A percentile compares a stretch with the other conserved stretches of the same genome.
These are phyloP conservation scores for Pochonia chlamydosporia DNA, from an alignment of 2,329 filamentous ascomycete genomes.

Conservation along the genomic window DNA sequence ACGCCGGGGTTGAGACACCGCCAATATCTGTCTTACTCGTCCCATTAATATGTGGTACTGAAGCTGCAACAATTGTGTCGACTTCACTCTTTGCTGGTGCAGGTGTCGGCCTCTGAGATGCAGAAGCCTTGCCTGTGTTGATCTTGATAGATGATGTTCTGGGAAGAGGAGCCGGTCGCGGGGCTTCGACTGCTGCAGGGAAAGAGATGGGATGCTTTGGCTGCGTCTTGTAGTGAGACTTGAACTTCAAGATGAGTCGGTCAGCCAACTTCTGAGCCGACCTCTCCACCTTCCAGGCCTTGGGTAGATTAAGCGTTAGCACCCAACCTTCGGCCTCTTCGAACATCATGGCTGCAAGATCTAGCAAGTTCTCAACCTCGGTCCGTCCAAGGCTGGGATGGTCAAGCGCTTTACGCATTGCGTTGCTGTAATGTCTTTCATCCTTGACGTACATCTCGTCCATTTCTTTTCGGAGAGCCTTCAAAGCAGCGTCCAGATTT, in stretches of 20 bases:
- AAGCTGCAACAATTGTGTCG: conserved; percentile 7
- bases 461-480: conserved; percentile 37
- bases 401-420: conserved; percentile 38
- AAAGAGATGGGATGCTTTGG: conserved; percentile 22
- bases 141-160: conserved; percentile 34
- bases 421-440: conserved; percentile 32
- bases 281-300: conserved; percentile 34
- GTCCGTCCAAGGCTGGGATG: conserved; percentile 31
- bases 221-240: conserved; percentile 30
- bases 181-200: conserved; percentile 18
- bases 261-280: conserved; percentile 28
- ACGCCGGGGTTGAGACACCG: conserved; percentile 14
- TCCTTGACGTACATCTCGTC: conserved; percentile 33
- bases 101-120: conserved; percentile 13
- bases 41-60: conserved; percentile 2
- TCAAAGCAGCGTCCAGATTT: conserved; percentile 52
- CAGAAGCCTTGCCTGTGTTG: conserved; percentile 27
- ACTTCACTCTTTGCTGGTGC: not conserved
- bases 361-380: conserved; percentile 36
- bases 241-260: conserved; percentile 31
- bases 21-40: conserved; percentile 14
- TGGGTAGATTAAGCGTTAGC: conserved; percentile 34
- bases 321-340: conserved; percentile 37
- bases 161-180: conserved; percentile 20
- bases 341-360: conserved; percentile 42